Evolutionary conservation across 192 early-diverging fungal species (phyloP), one percentile per base, ranked within the genome.

Genomic region (Mortierella hygrophila): DNA sequence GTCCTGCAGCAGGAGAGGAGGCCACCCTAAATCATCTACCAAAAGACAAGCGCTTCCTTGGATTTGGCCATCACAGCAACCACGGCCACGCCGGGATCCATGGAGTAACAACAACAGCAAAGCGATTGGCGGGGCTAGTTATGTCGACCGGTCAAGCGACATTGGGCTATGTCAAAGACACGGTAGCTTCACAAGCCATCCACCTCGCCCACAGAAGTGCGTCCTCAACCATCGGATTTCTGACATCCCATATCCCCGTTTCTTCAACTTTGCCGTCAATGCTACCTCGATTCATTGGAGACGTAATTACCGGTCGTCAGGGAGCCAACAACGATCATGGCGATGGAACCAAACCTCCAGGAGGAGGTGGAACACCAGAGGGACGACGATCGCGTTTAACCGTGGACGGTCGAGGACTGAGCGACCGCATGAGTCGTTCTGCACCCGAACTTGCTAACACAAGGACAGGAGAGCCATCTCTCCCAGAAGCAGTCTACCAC

Each of bases 101-200:
- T 5, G 42, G 70, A 29, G 23, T 23, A 32, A 26, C 18, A 32
- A 52, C 42, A 5, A 37, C 40, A 29, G 44, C 40, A 49, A 52
- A 54, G 4, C 32, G 42, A 47, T n/a, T 82, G 23, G 20, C 74
- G 7, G 29, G 29, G 21, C 29, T 82, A 32, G 54, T 72, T 20
- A 9, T 60, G 49, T 54, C 75, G 1, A 76, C 80, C 15, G 57
- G 80, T 11, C 54, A 63, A 40, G 80, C 75, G 15, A 70, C 80
- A 29, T 54, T 82, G 16, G 74, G n/a, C n/a, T 82, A 70, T 49
- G 41, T 82, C 26, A 65, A 54, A 1, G 70, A 63, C 10, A 71
- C 68, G 0, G 57, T 82, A 13, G 80, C 65, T 1, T 70, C 74
- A 6, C 20, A 55, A 23, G 72, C 80, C 2, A 18, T 82, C 40